Percentiles rank a stretch among this genome's conserved stretches.
These are phyloP conservation scores for Schoenoplectus triqueter DNA, from an alignment of 202 grass and related monocot species.

Conservation along the genomic window DNA sequence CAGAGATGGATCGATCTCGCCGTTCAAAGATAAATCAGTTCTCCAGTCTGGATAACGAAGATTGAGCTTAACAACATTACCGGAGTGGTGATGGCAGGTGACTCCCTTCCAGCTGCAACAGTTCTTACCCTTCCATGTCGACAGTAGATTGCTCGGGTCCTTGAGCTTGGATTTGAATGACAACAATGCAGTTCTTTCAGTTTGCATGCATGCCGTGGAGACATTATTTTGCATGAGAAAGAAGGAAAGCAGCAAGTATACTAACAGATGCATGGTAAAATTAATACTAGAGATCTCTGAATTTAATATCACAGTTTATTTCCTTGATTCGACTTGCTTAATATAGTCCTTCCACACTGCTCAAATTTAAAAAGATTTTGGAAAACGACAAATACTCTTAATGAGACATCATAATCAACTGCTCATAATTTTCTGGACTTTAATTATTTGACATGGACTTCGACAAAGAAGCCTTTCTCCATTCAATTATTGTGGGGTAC, in stretches of 20 bases:
- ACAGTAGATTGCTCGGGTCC: slow-evolving; percentile 33
- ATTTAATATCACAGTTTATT: too few relatives aligned
- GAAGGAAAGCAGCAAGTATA: background rate
- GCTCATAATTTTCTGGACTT: too few relatives aligned
- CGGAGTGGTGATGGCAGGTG: slow-evolving; percentile 42
- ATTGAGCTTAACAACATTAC: slow-evolving; percentile 38
- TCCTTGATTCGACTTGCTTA: too few relatives aligned
- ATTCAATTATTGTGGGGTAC: too few relatives aligned
- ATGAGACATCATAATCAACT: too few relatives aligned
- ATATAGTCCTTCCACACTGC: too few relatives aligned
- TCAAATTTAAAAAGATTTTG: too few relatives aligned
- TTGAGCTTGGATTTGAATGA: slow-evolving; percentile 34
- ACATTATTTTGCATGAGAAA: background rate
- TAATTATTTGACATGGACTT: too few relatives aligned
- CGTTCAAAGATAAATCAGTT: background rate
- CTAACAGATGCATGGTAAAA: slow-evolving; percentile 15
- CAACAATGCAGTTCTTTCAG: slow-evolving; percentile 38
- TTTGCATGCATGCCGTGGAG: slow-evolving; percentile 33
- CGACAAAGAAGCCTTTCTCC: too few relatives aligned
- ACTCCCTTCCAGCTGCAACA: slow-evolving; percentile 53
- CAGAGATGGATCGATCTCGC: slow-evolving; percentile 40
- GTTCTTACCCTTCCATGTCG: slow-evolving; percentile 43
- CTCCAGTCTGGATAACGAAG: background rate
- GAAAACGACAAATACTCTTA: too few relatives aligned
- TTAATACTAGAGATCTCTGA: background rate